Conservation (phyloP, 192 early-diverging fungal species). For the Entomortierella lignicola region DNA sequence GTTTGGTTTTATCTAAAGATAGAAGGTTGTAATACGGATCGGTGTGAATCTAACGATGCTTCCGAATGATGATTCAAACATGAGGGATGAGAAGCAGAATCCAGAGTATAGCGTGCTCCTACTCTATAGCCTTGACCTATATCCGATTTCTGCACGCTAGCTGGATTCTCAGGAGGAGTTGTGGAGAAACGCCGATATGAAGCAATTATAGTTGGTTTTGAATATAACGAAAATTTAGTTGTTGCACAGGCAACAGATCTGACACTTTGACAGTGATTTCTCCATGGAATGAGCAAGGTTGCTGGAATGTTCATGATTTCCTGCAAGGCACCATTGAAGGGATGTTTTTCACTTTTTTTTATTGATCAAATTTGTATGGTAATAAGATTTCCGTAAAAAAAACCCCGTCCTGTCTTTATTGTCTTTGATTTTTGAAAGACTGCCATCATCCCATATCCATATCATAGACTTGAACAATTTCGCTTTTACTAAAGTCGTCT, state of each 20-base stretch:
- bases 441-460: too few species aligned
- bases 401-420: too few species aligned
- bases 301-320: conserved; percentile 9
- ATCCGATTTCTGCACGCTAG: conserved; percentile 3
- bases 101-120: not conserved
- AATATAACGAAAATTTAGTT: not conserved
- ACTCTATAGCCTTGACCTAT: conserved; percentile 31
- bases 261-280: not conserved
- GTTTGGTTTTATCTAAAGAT: conserved; percentile 30
- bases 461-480: too few species aligned
- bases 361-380: not conserved
- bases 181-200: not conserved
- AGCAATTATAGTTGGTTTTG: not conserved
- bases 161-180: not conserved
- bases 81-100: not conserved
- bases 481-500: too few species aligned
- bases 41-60: too few species aligned
- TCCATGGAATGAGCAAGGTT: conserved; percentile 2
- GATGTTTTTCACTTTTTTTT: not conserved
- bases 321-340: not conserved
- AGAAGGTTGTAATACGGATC: too few species aligned
- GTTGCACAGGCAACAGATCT: not conserved
- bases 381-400: too few species aligned
- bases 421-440: too few species aligned
- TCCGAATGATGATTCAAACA: too few species aligned